Percentiles rank a stretch among this genome's conserved stretches.
These are phyloP conservation scores for Fusarium nurragi DNA, from an alignment of 2,329 filamentous ascomycete genomes.

Conservation along the genomic window DNA sequence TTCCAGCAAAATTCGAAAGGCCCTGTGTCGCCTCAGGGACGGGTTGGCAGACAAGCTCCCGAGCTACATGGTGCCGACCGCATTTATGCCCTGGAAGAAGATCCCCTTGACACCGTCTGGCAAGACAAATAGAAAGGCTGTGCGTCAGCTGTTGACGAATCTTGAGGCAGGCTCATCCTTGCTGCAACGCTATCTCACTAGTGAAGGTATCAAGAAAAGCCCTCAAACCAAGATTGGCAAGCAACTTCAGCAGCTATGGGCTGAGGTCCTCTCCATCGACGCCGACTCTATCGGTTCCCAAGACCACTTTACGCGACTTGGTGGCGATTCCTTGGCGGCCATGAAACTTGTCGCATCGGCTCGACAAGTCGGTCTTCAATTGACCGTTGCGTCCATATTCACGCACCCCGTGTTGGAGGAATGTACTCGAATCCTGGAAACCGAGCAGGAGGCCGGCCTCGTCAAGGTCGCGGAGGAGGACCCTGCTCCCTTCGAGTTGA, in stretches of 20 bases:
- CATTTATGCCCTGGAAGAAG: slow-evolving; percentile 1
- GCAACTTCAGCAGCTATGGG: background rate
- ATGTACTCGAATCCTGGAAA: background rate
- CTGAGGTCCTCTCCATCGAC: background rate
- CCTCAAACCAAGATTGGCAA: background rate
- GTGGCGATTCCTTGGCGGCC: background rate
- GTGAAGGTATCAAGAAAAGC: background rate
- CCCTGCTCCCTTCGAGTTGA: background rate
- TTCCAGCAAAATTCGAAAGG: background rate
- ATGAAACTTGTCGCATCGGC: slow-evolving; percentile 4
- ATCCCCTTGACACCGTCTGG: background rate
- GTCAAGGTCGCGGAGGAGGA: background rate
- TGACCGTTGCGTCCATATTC: background rate
- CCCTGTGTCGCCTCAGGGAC: background rate
- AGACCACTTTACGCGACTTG: background rate
- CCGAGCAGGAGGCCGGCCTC: background rate
- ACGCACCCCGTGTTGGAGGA: background rate
- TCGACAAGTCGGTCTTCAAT: background rate
- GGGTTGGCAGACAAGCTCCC: background rate
- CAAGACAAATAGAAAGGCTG: background rate
- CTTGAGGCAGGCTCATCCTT: background rate
- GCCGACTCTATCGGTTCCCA: background rate
- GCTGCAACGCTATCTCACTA: background rate
- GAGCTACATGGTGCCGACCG: slow-evolving; percentile 1
- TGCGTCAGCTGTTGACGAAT: background rate